Evolutionary conservation across 306 rosid species (phyloP), one percentile per base, ranked within the genome.

Genomic region (Malus asiatica): DNA sequence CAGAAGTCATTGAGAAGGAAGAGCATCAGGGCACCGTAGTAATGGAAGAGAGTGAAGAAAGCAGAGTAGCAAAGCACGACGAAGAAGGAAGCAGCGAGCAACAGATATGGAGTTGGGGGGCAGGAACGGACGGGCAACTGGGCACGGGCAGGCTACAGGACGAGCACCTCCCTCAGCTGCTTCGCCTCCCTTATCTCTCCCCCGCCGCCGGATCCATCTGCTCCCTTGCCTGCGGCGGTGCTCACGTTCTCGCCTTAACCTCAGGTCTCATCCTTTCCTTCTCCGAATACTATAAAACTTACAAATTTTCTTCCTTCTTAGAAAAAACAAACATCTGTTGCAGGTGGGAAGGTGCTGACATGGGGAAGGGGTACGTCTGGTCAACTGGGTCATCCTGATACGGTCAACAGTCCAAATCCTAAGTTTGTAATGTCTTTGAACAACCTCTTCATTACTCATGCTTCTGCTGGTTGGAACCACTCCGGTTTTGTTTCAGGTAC

Each of bases 381-480:
- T 42, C 97, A 90, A 70, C 85, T 95, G 40, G 97, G 99, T 76
- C 90, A 88, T 33, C 91, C 88, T 6, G 92, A 87, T 68, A 68
- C 72, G 70, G 78, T 78, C 70, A 90, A 77, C 67, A 65, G 62
- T 67, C 85, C 86, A 80, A 33, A 57, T 80, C 97, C 99, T 0
- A 90, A 83, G 83, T 81, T 77, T 80, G 83, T 92, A 6, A 77
- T 78, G 67, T 82, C 83, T 33, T 79, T 92, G 82, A 88, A 89
- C 32, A 40, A 71, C 23, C 23, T 74, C 85, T 74, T 82, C 80
- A 88, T 95, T 38, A 70, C 82, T 45, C 83, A 89, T 68, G 91
- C 80, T 69, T 87, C 99, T 72, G 99, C 99, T 79, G 97, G 98
- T 35, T 92, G 97, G 98, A 88, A 90, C 70, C 97, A 95, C 87